Percentiles rank a stretch among this genome's conserved stretches.
These are phyloP conservation scores for Melanopsichium pennsylvanicum DNA, from an alignment of 1,284 basidiomycete genomes.

Conservation along the genomic window DNA sequence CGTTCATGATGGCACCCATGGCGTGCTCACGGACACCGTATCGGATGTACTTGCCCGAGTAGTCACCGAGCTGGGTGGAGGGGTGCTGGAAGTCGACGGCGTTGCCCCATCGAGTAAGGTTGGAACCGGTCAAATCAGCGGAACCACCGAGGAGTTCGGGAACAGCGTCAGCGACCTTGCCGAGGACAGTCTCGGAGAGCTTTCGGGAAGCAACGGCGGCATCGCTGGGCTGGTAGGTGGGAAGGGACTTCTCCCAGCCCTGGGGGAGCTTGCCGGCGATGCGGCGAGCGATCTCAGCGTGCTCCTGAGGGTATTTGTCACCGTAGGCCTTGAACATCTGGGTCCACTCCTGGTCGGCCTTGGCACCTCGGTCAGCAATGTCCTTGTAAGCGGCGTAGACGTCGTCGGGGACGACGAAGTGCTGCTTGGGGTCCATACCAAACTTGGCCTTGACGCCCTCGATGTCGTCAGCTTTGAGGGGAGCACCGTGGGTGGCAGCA, in stretches of 20 bases:
- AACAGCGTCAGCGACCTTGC: constrained; percentile 76
- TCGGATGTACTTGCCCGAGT: constrained; percentile 87
- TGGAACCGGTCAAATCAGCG: constrained; percentile 90
- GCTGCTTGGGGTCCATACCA: constrained; percentile 80
- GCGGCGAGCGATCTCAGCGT: constrained; percentile 84
- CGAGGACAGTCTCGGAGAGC: constrained; percentile 87
- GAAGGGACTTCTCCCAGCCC: constrained; percentile 85
- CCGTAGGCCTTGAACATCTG: constrained; percentile 76
- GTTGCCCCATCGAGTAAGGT: constrained; percentile 82
- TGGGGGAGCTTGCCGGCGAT: constrained; percentile 82
- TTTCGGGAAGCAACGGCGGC: constrained; percentile 89
- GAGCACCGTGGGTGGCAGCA: constrained; percentile 89
- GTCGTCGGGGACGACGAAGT: constrained; percentile 80
- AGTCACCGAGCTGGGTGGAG: constrained; percentile 79
- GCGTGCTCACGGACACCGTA: constrained; percentile 97
- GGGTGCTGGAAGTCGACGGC: constrained; percentile 90
- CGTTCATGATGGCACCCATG: constrained; percentile 95
- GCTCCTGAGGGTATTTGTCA: constrained; percentile 81
- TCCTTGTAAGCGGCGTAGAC: constrained; percentile 76
- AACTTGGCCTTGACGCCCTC: constrained; percentile 82
- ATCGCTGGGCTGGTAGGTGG: constrained; percentile 81
- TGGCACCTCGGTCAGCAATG: constrained; percentile 77
- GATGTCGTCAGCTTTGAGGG: constrained; percentile 92
- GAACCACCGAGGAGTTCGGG: constrained; percentile 84
- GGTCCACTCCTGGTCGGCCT: constrained; percentile 80